These are phyloP conservation scores for Mucor sp. DNA, from an alignment of 371 early-diverging fungal species.

Conservation along the genomic window DNA sequence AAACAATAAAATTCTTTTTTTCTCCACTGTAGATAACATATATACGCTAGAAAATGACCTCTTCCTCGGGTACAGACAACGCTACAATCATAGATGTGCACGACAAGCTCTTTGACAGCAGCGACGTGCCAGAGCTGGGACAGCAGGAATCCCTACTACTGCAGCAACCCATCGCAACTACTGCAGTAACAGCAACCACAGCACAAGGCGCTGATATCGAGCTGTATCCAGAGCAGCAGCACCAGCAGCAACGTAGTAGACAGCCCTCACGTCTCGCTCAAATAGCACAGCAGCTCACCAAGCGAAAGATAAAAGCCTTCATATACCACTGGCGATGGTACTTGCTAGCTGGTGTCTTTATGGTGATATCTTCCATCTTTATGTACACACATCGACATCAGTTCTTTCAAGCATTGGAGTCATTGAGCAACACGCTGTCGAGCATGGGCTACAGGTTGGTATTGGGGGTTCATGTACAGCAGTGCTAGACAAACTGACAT, in stretches of 20 bases:
- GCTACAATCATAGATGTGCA: neutral
- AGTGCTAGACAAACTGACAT: neutral
- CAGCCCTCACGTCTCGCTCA: slow-evolving; percentile 6
- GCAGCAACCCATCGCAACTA: neutral
- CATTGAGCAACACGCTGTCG: slow-evolving; percentile 28
- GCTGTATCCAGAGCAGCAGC: neutral
- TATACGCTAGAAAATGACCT: neutral
- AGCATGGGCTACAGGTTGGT: slow-evolving; percentile 40
- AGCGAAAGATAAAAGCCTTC: slow-evolving; percentile 4
- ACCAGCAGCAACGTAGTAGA: too few species aligned
- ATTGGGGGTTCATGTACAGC: too few species aligned
- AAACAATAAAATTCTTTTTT: neutral
- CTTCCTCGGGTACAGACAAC: neutral
- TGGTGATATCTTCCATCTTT: slow-evolving; percentile 5
- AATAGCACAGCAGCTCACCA: neutral
- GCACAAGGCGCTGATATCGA: neutral
- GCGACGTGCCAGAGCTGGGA: neutral
- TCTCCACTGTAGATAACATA: neutral
- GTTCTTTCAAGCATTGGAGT: slow-evolving; percentile 38
- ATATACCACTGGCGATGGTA: slow-evolving; percentile 17
- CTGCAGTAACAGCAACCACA: neutral
- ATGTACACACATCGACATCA: slow-evolving; percentile 33
- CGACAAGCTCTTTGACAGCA: neutral
- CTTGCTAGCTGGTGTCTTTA: neutral
- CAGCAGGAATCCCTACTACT: neutral